phyloP scores from a whole-genome alignment of 371 early-diverging fungal species.

The Nematocida displodere region DNA sequence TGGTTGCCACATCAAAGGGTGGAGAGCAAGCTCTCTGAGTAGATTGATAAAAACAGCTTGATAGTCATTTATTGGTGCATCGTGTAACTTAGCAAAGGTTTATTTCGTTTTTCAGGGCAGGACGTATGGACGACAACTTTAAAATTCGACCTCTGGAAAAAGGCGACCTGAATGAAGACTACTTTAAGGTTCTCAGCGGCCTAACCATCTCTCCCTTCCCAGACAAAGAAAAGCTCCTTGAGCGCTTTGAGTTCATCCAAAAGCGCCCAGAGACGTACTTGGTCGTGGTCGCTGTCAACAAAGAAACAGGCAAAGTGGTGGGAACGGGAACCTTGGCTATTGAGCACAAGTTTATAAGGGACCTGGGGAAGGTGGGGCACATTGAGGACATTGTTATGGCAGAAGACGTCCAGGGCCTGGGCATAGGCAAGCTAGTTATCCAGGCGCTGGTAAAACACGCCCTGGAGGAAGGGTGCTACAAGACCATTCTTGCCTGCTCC shows the following conservation, averaged over 20 bases:
- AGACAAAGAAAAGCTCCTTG: conserved; percentile 69
- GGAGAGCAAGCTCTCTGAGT: background rate
- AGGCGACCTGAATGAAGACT: conserved; percentile 54
- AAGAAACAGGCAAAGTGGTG: conserved; percentile 66
- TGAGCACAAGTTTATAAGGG: conserved; percentile 85
- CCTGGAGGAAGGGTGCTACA: conserved; percentile 69
- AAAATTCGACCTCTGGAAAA: conserved; percentile 35
- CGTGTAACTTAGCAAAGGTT: no score
- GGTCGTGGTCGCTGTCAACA: conserved; percentile 56
- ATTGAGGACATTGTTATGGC: conserved; percentile 81
- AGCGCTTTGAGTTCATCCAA: conserved; percentile 66
- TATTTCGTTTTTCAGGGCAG: background rate
- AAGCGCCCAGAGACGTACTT: conserved; percentile 68
- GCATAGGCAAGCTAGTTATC: conserved; percentile 66
- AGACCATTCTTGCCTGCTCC: conserved; percentile 75
- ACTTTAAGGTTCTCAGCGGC: conserved; percentile 69
- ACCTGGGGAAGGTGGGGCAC: conserved; percentile 72
- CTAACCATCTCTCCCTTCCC: conserved; percentile 73
- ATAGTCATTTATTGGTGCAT: no score
- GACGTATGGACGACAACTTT: background rate
- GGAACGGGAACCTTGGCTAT: conserved; percentile 85
- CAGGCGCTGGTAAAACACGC: conserved; percentile 67
- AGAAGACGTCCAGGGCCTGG: conserved; percentile 80
- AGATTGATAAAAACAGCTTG: no score
- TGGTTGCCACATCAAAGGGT: background rate